Evolutionary conservation across 2,329 filamentous ascomycete genomes (phyloP).

Genomic region (Phaeosphaeria sp.): DNA sequence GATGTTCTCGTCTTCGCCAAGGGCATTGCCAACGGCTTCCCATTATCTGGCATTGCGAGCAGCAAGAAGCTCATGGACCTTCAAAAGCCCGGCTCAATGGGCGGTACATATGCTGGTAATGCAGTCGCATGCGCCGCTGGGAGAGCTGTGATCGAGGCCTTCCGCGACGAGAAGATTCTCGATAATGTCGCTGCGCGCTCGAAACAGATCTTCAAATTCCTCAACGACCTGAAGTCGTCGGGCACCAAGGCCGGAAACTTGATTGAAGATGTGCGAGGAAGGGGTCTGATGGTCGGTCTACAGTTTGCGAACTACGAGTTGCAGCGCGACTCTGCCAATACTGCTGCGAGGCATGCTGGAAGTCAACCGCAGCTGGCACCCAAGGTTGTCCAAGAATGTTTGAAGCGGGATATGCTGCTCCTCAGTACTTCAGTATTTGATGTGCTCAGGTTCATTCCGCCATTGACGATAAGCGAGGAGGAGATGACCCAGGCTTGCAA

Average conservation of each 20-base stretch:
- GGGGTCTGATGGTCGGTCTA: constrained; percentile 36
- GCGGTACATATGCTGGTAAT: constrained; percentile 39
- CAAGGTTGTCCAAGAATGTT: constrained; percentile 34
- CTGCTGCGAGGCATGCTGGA: constrained; percentile 17
- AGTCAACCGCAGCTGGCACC: constrained; percentile 33
- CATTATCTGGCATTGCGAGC: constrained; percentile 37
- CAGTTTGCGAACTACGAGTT: constrained; percentile 30
- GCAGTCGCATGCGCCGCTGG: constrained; percentile 38
- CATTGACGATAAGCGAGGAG: constrained; percentile 36
- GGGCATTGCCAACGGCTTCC: constrained; percentile 40
- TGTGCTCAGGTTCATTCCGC: constrained; percentile 36
- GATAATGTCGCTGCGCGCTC: constrained; percentile 37
- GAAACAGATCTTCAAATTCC: constrained; percentile 34
- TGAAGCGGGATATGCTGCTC: constrained; percentile 38
- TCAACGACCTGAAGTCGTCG: constrained; percentile 28
- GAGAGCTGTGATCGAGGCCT: constrained; percentile 31
- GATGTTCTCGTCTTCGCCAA: constrained; percentile 53
- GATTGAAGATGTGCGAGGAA: constrained; percentile 38
- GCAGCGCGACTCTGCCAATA: constrained; percentile 29
- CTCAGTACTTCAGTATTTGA: constrained; percentile 41
- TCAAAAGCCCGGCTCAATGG: constrained; percentile 40
- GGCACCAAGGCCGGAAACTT: constrained; percentile 34
- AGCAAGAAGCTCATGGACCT: constrained; percentile 34
- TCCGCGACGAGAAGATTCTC: constrained; percentile 36
- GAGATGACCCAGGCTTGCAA: constrained; percentile 31